Percentiles rank a stretch among this genome's conserved stretches.
phyloP scores from a whole-genome alignment of 1,284 basidiomycete species.

The Phenoliferia sp. region DNA sequence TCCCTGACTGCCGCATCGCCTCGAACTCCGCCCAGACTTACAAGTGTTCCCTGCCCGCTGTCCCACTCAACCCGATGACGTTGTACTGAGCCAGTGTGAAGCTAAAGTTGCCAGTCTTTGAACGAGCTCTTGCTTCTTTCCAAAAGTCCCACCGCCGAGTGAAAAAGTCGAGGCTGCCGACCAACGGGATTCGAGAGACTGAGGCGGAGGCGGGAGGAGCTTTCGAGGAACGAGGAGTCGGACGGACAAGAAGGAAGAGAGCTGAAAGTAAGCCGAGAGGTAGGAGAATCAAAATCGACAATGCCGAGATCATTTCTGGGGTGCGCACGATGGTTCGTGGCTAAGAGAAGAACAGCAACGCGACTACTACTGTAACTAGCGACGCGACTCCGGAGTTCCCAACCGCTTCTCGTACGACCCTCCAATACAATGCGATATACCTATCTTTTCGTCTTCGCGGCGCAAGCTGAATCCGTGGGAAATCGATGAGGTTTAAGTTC shows the following conservation, averaged over 20 bases:
- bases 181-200: background rate
- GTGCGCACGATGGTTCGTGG: too few species aligned
- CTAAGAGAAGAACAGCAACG: too few species aligned
- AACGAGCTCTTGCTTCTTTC: background rate
- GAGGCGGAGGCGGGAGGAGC: background rate
- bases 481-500: too few species aligned
- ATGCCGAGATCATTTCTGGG: too few species aligned
- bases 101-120: background rate
- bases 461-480: too few species aligned
- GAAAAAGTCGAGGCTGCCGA: background rate
- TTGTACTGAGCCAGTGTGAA: background rate
- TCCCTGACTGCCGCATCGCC: background rate
- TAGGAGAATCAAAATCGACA: background rate
- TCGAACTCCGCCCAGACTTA: background rate
- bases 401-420: too few species aligned
- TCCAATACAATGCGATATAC: too few species aligned
- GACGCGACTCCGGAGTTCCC: too few species aligned
- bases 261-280: background rate
- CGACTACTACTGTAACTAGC: too few species aligned
- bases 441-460: too few species aligned
- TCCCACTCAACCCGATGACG: background rate
- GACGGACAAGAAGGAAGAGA: background rate
- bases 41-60: background rate
- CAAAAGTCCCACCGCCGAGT: background rate
- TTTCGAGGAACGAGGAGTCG: background rate